A percentile compares a stretch with the other conserved stretches of the same genome.
These are phyloP conservation scores for Annulohypoxylon bovei DNA, from an alignment of 495 filamentous ascomycete genomes.

Conservation along the genomic window DNA sequence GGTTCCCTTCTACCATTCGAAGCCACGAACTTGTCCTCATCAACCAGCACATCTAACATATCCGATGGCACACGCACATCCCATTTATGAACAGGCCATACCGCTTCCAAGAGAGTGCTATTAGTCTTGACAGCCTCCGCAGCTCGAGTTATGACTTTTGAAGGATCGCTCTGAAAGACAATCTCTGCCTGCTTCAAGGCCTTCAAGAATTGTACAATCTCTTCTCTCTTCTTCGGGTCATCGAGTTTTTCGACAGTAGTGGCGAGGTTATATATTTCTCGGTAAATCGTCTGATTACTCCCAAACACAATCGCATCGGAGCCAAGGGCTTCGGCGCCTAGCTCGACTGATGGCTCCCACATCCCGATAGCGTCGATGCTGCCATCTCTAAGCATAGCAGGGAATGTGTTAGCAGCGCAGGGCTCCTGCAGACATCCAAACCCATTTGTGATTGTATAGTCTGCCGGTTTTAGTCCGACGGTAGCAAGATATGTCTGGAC, in stretches of 20 bases:
- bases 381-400: slow-evolving; percentile 46
- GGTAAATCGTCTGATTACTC: slow-evolving; percentile 51
- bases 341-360: slow-evolving; percentile 57
- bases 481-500: slow-evolving; percentile 49
- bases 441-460: slow-evolving; percentile 51
- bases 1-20: slow-evolving; percentile 41
- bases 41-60: slow-evolving; percentile 50
- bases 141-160: slow-evolving; percentile 46
- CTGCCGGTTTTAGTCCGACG: slow-evolving; percentile 43
- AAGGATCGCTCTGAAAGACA: slow-evolving; percentile 48
- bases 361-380: slow-evolving; percentile 55
- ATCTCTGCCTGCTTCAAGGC: slow-evolving; percentile 50
- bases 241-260: slow-evolving; percentile 52
- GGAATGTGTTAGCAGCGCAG: slow-evolving; percentile 51
- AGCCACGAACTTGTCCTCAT: slow-evolving; percentile 54
- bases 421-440: slow-evolving; percentile 51
- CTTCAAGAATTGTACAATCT: slow-evolving; percentile 54
- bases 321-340: slow-evolving; percentile 48
- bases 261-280: slow-evolving; percentile 57
- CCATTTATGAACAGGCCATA: slow-evolving; percentile 56
- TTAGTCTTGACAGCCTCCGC: slow-evolving; percentile 47
- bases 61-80: slow-evolving; percentile 47
- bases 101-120: slow-evolving; percentile 46
- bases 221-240: slow-evolving; percentile 45
- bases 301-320: slow-evolving; percentile 47